phyloP scores from a whole-genome alignment of 441 rosid genomes.

The Mallotus japonicus region DNA sequence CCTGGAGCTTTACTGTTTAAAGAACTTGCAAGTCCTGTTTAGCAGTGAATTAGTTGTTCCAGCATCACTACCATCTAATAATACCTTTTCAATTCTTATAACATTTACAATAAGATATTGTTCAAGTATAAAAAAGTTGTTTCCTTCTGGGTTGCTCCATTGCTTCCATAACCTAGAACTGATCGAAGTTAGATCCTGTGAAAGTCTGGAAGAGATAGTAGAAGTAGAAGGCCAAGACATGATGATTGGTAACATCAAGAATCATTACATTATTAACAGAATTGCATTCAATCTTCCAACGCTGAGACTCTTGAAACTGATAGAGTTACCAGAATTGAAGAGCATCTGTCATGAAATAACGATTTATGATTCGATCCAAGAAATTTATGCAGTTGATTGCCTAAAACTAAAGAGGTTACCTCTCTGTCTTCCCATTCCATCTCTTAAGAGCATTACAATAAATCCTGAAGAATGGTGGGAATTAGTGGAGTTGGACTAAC shows the following conservation, averaged over 20 bases:
- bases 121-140: not conserved
- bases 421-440: not conserved
- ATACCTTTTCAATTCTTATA: not conserved
- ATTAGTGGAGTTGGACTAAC: not conserved
- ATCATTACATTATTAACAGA: not conserved
- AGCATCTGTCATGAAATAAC: not conserved
- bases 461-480: not conserved
- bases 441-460: not conserved
- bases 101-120: not conserved
- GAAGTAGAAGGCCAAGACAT: not conserved
- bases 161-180: not conserved
- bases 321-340: not conserved
- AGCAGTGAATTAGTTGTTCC: not conserved
- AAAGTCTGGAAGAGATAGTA: not conserved
- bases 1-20: not conserved
- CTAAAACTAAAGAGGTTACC: not conserved
- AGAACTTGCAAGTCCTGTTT: not conserved
- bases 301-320: not conserved
- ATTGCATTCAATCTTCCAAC: not conserved
- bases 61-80: not conserved
- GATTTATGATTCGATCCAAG: not conserved
- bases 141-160: not conserved
- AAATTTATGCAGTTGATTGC: not conserved
- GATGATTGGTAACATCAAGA: not conserved
- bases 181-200: not conserved